Conservation (phyloP, 2,329 filamentous ascomycete species). For the Cladosporium halotolerans region DNA sequence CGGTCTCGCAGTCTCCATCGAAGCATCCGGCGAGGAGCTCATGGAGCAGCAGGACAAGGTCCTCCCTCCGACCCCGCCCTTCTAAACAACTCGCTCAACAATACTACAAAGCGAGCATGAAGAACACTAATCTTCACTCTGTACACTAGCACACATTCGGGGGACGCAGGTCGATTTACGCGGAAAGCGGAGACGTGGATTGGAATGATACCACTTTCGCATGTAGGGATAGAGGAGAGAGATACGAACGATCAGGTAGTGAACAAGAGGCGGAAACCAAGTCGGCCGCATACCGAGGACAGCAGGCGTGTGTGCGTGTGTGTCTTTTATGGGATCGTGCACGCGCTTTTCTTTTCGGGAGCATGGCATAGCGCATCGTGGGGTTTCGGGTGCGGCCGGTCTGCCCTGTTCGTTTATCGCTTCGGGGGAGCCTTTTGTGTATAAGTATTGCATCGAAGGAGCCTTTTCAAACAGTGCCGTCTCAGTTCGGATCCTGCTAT, state of each 20-base stretch:
- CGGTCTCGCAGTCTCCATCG: slow-evolving; percentile 86
- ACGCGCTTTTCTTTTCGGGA: not conserved
- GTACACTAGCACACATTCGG: slow-evolving; percentile 7
- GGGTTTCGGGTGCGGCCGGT: not conserved
- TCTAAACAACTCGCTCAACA: slow-evolving; percentile 18
- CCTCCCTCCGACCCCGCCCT: slow-evolving; percentile 38
- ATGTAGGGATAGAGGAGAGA: slow-evolving; percentile 9
- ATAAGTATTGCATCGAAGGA: not conserved
- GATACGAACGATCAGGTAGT: not conserved
- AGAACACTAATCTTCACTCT: slow-evolving; percentile 4
- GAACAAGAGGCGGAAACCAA: not conserved
- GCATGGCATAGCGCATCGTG: not conserved
- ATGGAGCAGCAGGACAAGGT: slow-evolving; percentile 67
- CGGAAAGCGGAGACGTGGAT: not conserved
- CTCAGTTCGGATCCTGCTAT: not conserved
- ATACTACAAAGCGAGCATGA: not conserved
- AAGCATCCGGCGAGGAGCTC: slow-evolving; percentile 76
- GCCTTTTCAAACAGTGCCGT: not conserved
- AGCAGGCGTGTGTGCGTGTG: not conserved
- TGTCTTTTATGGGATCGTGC: not conserved
- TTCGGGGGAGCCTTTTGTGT: not conserved
- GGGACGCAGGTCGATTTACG: not conserved
- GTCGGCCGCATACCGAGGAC: not conserved
- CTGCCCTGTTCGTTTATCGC: not conserved
- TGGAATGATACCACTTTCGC: slow-evolving; percentile 10